Evolutionary conservation across 140 eudicot species (phyloP), one percentile per base, ranked within the genome.

Genomic region (Bidens hawaiensis): DNA sequence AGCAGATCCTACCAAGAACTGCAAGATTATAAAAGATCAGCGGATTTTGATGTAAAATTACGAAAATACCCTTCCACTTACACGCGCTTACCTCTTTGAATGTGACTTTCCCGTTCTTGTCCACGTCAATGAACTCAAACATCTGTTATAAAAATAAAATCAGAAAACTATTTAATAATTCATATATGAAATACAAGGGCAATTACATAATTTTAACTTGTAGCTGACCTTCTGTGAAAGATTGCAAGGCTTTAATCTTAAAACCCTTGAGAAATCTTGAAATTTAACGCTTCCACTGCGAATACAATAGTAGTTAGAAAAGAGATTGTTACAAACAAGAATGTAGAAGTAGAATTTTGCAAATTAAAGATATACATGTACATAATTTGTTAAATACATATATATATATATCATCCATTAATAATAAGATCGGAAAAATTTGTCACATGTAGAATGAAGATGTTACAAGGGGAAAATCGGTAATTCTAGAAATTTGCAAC

Each of bases 1-100:
- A 56, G 83, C 81, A n/a, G 99, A 93, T 23, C 81, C 96, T 12
- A 79, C 73, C 86, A 93, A 81, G 72, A 88, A 93, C 99, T 93
- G 95, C 72, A 83, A 61, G 13, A 45, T 22, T 22, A 13, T 47
- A 21, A 52, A 38, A 23, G 3, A 31, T 16, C 27, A 46, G 43
- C 15, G 28, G 4, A 22, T 58, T n/a, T 14, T 27, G 16, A 51
- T 24, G 62, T 36, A 60, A 67, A n/a, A 67, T 74, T 40, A 27
- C 58, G 5, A 59, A 40, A 60, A 19, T 50, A 26, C 70, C 31
- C 58, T 59, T 49, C 5, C 12, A 62, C 8, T 6, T 1, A 9
- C 17, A 42, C 34, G 30, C 56, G 43, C 0, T 55, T 59, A 88
- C 99, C 94, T 88, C 93, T 71, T 83, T 85, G 25, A 93, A 93